Evolutionary conservation across 129 eudicot species (phyloP).

Genomic region (Flaveria bidentis): DNA sequence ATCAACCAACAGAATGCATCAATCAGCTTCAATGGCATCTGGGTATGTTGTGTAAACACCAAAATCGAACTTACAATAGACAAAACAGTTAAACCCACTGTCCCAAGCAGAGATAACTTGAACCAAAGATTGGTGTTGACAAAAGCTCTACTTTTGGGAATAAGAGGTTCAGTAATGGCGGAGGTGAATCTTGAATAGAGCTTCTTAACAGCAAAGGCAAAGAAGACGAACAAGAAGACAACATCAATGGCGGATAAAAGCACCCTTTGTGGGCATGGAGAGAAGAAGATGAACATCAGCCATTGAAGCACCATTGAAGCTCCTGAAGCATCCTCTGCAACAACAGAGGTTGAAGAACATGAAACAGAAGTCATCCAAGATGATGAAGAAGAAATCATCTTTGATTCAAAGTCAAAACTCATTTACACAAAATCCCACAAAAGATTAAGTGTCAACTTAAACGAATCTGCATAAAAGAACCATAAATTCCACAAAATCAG

Average conservation of each 20-base stretch:
- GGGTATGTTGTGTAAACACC: slow-evolving; percentile 30
- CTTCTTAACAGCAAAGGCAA: slow-evolving; percentile 47
- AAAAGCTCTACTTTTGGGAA: slow-evolving; percentile 20
- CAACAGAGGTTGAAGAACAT: slow-evolving; percentile 52
- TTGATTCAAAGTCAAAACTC: neutral
- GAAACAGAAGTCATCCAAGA: slow-evolving; percentile 61
- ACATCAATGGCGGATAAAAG: slow-evolving; percentile 57
- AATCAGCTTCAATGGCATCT: slow-evolving; percentile 44
- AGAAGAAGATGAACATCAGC: slow-evolving; percentile 59
- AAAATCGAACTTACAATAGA: slow-evolving; percentile 41
- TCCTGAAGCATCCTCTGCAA: slow-evolving; percentile 22
- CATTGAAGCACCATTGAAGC: slow-evolving; percentile 38
- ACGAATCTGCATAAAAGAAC: too few species aligned
- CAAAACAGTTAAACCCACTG: slow-evolving; percentile 36
- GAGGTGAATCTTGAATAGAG: slow-evolving; percentile 48
- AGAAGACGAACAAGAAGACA: slow-evolving; percentile 49
- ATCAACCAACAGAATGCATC: slow-evolving; percentile 66
- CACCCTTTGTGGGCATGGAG: slow-evolving; percentile 81
- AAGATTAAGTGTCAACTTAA: too few species aligned
- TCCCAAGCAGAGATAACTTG: slow-evolving; percentile 42
- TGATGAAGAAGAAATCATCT: slow-evolving; percentile 44
- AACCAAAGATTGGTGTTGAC: slow-evolving; percentile 49
- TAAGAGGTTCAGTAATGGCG: slow-evolving; percentile 42
- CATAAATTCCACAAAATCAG: too few species aligned
- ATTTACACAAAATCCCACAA: too few species aligned